These are phyloP conservation scores for Lecanosticta acicola DNA, from an alignment of 2,329 filamentous ascomycete species.

Conservation along the genomic window DNA sequence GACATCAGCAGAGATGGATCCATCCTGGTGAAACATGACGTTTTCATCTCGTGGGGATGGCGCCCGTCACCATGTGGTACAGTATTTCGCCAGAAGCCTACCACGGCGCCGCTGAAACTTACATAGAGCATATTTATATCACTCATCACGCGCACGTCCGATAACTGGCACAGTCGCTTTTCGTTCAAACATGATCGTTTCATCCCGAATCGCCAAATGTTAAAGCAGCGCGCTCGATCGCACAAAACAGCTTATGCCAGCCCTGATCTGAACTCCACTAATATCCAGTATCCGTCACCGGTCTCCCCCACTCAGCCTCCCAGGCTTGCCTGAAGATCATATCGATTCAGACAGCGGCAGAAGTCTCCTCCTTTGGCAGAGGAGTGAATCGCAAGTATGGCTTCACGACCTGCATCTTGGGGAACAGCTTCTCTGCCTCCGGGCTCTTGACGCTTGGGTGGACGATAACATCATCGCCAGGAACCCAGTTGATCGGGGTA, in stretches of 20 bases:
- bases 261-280: not conserved
- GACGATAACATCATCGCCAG: slow-evolving; percentile 56
- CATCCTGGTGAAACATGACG: too few relatives aligned
- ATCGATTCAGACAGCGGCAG: slow-evolving; percentile 34
- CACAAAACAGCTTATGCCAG: too few relatives aligned
- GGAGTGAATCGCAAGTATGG: slow-evolving; percentile 57
- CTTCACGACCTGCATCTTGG: slow-evolving; percentile 57
- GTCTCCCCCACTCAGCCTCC: slow-evolving; percentile 22
- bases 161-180: too few relatives aligned
- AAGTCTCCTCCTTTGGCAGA: slow-evolving; percentile 54
- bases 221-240: not conserved
- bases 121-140: too few relatives aligned
- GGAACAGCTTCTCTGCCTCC: slow-evolving; percentile 54
- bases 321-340: slow-evolving; percentile 21
- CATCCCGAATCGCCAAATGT: not conserved
- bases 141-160: too few relatives aligned
- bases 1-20: too few relatives aligned
- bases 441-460: slow-evolving; percentile 55
- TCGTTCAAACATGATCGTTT: not conserved
- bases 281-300: slow-evolving; percentile 12
- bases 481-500: slow-evolving; percentile 58
- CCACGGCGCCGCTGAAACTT: too few relatives aligned
- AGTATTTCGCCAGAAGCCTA: too few relatives aligned
- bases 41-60: too few relatives aligned
- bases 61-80: too few relatives aligned